Conservation (phyloP, 2,329 filamentous ascomycete species). For the Phyllosticta paracitricarpa region DNA sequence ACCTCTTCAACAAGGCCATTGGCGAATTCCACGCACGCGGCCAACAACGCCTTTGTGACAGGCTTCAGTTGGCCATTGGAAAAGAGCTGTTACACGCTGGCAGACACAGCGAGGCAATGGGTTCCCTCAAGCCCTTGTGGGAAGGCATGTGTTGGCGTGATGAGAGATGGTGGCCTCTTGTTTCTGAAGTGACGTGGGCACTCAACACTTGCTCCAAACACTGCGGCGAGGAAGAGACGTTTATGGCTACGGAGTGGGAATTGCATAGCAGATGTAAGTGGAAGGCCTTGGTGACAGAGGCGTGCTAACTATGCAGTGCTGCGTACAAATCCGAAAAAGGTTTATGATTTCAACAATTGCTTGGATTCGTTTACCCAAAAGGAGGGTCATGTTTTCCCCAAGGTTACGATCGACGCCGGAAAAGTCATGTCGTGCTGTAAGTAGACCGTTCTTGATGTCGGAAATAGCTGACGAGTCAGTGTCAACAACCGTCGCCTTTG, state of each 20-base stretch:
- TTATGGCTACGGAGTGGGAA: conserved; percentile 49
- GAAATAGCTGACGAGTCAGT: conserved; percentile 25
- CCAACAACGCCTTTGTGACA: conserved; percentile 46
- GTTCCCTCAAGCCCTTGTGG: conserved; percentile 46
- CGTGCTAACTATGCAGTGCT: conserved; percentile 18
- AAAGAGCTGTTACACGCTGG: conserved; percentile 42
- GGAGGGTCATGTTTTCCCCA: conserved; percentile 30
- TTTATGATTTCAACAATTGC: conserved; percentile 38
- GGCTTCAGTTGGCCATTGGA: conserved; percentile 45
- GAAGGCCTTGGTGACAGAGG: background rate
- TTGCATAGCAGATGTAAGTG: conserved; percentile 30
- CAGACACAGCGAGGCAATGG: conserved; percentile 41
- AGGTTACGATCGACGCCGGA: conserved; percentile 37
- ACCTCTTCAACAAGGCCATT: conserved; percentile 38
- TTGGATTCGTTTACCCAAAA: conserved; percentile 28
- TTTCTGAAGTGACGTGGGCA: conserved; percentile 43
- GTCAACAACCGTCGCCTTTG: conserved; percentile 43
- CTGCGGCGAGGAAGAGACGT: conserved; percentile 35
- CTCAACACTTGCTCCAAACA: conserved; percentile 44
- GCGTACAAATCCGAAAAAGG: conserved; percentile 23
- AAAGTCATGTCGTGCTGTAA: conserved; percentile 39
- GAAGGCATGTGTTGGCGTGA: conserved; percentile 46
- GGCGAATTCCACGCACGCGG: conserved; percentile 42
- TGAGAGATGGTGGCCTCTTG: conserved; percentile 50
- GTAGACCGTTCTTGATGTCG: conserved; percentile 15